Percentiles rank a stretch among this genome's conserved stretches.
Evolutionary conservation across 768 basidiomycete species (phyloP).

Genomic region (Kwoniella sp.): DNA sequence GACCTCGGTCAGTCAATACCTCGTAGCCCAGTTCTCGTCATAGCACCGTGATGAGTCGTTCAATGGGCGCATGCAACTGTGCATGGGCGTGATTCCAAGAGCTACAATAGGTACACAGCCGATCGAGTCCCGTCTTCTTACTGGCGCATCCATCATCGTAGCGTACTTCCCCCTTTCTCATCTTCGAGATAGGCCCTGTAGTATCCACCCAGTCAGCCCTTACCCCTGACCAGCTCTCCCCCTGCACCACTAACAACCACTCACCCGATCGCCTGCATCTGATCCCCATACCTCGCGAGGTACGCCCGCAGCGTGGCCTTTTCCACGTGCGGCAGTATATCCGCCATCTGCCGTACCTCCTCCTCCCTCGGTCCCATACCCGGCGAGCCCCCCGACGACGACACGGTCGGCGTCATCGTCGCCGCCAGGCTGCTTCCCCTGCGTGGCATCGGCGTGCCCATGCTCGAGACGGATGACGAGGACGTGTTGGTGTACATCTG

Average conservation of each 20-base stretch:
- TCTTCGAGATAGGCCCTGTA: constrained; percentile 42
- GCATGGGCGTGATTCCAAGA: too few species aligned
- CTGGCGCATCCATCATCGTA: constrained; percentile 10
- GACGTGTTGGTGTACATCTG: too few species aligned
- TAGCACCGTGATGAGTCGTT: too few species aligned
- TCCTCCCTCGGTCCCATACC: constrained; percentile 22
- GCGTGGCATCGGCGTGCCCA: neutral
- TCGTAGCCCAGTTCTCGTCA: constrained; percentile 74
- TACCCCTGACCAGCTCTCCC: neutral
- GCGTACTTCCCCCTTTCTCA: constrained; percentile 33
- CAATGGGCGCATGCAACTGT: too few species aligned
- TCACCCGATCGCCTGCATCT: constrained; percentile 43
- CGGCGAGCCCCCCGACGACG: too few species aligned
- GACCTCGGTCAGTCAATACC: constrained; percentile 87
- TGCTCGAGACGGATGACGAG: neutral
- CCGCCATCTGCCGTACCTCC: constrained; percentile 34
- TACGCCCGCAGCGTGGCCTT: constrained; percentile 30
- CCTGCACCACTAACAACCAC: constrained; percentile 4
- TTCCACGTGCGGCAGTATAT: constrained; percentile 41
- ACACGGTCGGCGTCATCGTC: too few species aligned
- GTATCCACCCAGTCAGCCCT: constrained; percentile 5
- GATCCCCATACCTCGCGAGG: constrained; percentile 33
- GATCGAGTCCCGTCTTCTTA: too few species aligned
- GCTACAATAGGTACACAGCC: too few species aligned
- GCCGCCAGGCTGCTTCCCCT: too few species aligned